phyloP scores from a whole-genome alignment of 108 stramenopile species.

The Pseudonitzschia multiseries region DNA sequence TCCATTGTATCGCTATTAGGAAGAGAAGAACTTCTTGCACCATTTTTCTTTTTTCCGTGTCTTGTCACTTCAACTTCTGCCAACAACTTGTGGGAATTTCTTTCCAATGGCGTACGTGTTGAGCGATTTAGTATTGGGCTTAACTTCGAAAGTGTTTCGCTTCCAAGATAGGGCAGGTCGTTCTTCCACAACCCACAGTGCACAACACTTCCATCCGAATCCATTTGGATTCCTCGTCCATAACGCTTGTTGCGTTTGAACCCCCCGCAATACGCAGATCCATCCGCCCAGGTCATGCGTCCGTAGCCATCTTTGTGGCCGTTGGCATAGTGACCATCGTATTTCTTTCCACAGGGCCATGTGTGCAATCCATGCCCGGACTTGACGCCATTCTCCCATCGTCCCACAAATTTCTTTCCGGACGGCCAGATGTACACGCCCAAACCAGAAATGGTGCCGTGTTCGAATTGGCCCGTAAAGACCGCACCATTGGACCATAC shows the following conservation, averaged over 20 bases:
- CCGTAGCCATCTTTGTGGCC: conserved; percentile 55
- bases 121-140: not conserved
- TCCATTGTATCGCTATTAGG: not conserved
- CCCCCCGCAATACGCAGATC: conserved; percentile 42
- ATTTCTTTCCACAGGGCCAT: conserved; percentile 41
- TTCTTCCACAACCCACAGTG: conserved; percentile 43
- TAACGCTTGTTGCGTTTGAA: conserved; percentile 36
- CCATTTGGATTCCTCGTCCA: conserved; percentile 41
- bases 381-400: conserved; percentile 43
- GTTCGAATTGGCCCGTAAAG: conserved; percentile 44
- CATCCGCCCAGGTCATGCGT: conserved; percentile 42
- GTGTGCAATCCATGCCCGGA: conserved; percentile 34
- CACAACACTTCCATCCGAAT: conserved; percentile 18
- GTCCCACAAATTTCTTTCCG: conserved; percentile 46
- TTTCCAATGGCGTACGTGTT: not conserved
- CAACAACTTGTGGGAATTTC: not conserved
- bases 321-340: conserved; percentile 45
- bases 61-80: not conserved
- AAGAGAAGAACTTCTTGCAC: not conserved
- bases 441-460: conserved; percentile 45
- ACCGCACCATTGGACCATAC: conserved; percentile 48
- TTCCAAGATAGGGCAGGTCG: conserved; percentile 10
- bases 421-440: conserved; percentile 39
- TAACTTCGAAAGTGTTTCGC: not conserved
- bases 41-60: not conserved